phyloP scores from a whole-genome alignment of 2,329 filamentous ascomycete genomes.

The Lachnellula occidentalis region DNA sequence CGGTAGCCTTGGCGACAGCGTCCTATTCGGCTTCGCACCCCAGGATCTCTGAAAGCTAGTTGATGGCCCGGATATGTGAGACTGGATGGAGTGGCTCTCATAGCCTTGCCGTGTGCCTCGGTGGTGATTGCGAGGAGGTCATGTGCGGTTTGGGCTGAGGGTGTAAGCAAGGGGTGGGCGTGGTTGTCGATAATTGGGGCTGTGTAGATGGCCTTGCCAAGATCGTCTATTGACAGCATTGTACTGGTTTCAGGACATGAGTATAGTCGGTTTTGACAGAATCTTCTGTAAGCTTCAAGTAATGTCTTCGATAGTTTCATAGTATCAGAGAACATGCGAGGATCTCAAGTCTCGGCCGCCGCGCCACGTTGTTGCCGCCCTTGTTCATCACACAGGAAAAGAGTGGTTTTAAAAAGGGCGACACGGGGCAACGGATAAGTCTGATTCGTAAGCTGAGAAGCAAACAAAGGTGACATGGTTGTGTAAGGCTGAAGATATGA shows the following conservation, averaged over 20 bases:
- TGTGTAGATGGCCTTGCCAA: conserved; percentile 38
- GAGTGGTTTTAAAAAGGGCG: neutral
- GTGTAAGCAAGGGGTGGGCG: conserved; percentile 61
- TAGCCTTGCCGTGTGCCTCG: conserved; percentile 65
- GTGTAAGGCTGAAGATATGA: neutral
- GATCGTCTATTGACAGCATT: conserved; percentile 18
- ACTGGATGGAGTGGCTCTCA: conserved; percentile 55
- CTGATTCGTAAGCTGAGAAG: neutral
- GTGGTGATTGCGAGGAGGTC: conserved; percentile 58
- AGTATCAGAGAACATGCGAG: neutral
- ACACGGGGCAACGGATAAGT: neutral
- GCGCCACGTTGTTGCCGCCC: neutral
- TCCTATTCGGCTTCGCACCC: conserved; percentile 59
- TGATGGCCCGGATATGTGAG: conserved; percentile 64
- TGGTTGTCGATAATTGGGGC: conserved; percentile 70
- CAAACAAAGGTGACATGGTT: neutral
- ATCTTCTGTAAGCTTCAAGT: neutral
- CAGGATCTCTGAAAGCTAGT: conserved; percentile 61
- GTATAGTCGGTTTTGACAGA: neutral
- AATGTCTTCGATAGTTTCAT: neutral
- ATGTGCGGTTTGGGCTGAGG: conserved; percentile 41
- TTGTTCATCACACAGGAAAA: neutral
- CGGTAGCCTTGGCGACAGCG: conserved; percentile 36
- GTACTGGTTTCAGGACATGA: neutral
- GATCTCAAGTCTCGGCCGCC: neutral